A percentile compares a stretch with the other conserved stretches of the same genome.
phyloP scores from a whole-genome alignment of 2,329 filamentous ascomycete genomes.

The Geosmithia flava region DNA sequence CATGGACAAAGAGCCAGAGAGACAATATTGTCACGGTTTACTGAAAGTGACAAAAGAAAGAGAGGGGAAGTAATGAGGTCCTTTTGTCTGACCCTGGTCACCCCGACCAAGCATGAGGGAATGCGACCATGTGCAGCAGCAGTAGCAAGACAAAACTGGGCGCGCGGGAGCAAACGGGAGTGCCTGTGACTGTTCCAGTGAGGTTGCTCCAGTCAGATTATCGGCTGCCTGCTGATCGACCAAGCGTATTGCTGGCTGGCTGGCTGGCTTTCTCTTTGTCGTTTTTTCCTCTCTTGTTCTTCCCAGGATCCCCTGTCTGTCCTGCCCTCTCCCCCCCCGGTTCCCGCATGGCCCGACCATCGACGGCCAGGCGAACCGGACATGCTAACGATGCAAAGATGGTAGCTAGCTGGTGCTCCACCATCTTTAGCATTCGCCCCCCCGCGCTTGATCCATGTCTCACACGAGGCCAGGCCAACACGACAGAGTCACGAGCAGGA shows the following conservation, averaged over 20 bases:
- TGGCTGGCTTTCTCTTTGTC: too few species aligned
- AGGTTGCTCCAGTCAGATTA: not conserved
- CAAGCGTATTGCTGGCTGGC: not conserved
- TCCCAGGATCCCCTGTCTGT: too few species aligned
- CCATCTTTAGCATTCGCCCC: not conserved
- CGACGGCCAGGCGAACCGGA: too few species aligned
- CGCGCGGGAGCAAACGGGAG: not conserved
- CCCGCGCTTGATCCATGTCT: not conserved
- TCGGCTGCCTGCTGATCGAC: not conserved
- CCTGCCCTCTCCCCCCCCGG: not conserved
- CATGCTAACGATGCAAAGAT: too few species aligned
- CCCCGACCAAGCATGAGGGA: not conserved
- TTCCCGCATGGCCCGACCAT: not conserved
- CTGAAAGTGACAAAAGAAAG: not conserved
- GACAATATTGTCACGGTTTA: not conserved
- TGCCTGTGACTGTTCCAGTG: not conserved
- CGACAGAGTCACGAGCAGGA: conserved; percentile 40
- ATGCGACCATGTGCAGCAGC: not conserved
- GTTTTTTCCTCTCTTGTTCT: too few species aligned
- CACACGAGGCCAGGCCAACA: not conserved
- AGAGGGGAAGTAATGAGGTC: not conserved
- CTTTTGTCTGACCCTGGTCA: not conserved
- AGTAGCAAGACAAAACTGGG: not conserved
- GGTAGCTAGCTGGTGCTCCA: not conserved
- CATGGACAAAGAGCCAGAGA: not conserved